Base-by-base conservation (phyloP, 768 basidiomycete genomes). In the Kwoniella dendrophila region DNA sequence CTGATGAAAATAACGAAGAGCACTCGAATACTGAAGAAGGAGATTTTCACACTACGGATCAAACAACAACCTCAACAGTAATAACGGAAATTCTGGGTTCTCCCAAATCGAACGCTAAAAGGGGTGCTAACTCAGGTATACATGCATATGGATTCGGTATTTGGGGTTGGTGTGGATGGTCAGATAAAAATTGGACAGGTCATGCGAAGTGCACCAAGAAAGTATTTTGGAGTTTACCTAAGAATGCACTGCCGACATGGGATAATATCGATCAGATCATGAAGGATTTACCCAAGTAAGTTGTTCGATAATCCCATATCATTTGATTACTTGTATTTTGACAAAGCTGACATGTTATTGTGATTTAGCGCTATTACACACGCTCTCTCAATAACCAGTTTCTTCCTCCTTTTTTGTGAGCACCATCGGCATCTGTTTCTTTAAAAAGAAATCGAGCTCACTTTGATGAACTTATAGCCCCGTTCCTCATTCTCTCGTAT, bases 161-260 rank as follows among this genome's bases (percentile, higher is more conserved):
- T 41, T 65, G 57, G 58, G 63, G 63, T 33, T 65, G 63, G 63
- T 65, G 63, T 24, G 53, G 54, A 32, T 65, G 63, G 63, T 33
- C 45, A 6, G 38, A 62, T 27, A 49, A 40, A 4, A 50, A 56
- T 14, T 62, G 60, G 60, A 27, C 32, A 29, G 50, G 60, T 24
- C 6, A 56, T 47, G 60, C 60, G 1, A 62, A 30, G 20, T 62
- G 60, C 24, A 62, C 60, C 3, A 62, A 56, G 32, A 55, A 48
- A 18, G 50, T 44, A 2, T 55, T 62, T 33, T 62, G 60, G 60
- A 38, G 20, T 22, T 36, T 56, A n/a, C 60, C 60, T 8, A 50
- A 44, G 29, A 27, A 30, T 34, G 26, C 43, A 6, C 22, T 36
- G 18, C 33, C 41, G 2, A 18, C 27, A 12, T 49, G 60, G 53